phyloP scores from a whole-genome alignment of 257 asterid species.

The Petunia secreta region DNA sequence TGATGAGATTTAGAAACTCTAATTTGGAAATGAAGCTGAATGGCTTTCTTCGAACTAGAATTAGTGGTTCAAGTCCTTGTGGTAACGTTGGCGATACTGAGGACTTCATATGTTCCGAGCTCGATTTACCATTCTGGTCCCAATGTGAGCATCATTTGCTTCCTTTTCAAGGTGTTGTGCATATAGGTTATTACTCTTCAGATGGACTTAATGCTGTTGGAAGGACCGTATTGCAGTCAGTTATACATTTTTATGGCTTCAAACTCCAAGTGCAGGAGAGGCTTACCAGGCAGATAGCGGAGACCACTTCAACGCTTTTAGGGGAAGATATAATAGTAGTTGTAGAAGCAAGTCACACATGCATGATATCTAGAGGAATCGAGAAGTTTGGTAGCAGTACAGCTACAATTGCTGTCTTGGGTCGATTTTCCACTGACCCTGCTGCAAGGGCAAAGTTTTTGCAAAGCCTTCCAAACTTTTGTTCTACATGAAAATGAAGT shows the following conservation, averaged over 20 bases:
- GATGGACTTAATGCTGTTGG: conserved; percentile 40
- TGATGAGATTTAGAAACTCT: conserved; percentile 60
- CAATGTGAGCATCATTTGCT: conserved; percentile 92
- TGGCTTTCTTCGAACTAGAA: conserved; percentile 44
- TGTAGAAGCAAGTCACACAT: conserved; percentile 83
- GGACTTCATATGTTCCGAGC: conserved; percentile 47
- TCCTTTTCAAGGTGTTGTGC: conserved; percentile 82
- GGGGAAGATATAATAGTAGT: conserved; percentile 87
- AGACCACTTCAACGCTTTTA: conserved; percentile 59
- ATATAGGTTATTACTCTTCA: conserved; percentile 57
- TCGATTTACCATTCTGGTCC: conserved; percentile 74
- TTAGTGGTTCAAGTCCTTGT: conserved; percentile 34
- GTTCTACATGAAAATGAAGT: conserved; percentile 34
- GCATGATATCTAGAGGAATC: conserved; percentile 88
- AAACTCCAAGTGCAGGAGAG: conserved; percentile 96
- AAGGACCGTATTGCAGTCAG: conserved; percentile 60
- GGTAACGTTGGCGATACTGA: conserved; percentile 21
- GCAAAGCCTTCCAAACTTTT: conserved; percentile 63
- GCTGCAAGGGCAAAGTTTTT: conserved; percentile 64
- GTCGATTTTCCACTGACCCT: conserved; percentile 70
- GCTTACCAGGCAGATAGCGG: conserved; percentile 86
- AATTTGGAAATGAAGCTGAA: conserved; percentile 60
- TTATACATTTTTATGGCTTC: conserved; percentile 79
- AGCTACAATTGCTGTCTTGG: conserved; percentile 77
- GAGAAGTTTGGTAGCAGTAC: conserved; percentile 88